Conservation (phyloP, 2,329 filamentous ascomycete genomes). For the Aspergillus amoenus region DNA sequence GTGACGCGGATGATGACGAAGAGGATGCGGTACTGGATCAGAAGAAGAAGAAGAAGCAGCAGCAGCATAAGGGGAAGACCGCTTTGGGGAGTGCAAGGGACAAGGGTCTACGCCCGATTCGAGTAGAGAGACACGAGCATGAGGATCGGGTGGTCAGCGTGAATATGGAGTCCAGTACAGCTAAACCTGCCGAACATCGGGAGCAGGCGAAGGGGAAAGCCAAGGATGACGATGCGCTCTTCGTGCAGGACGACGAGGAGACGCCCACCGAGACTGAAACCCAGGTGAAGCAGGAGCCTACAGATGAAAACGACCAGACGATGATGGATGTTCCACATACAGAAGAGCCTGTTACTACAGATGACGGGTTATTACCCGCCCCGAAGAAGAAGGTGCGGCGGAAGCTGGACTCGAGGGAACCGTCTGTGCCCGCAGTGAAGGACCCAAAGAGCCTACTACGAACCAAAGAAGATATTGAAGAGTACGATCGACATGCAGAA, state of each 20-base stretch:
- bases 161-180: constrained; percentile 53
- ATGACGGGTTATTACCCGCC: constrained; percentile 35
- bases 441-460: constrained; percentile 38
- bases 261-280: constrained; percentile 23
- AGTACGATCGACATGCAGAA: constrained; percentile 42
- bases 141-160: constrained; percentile 54
- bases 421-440: constrained; percentile 16
- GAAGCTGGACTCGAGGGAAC: constrained; percentile 27
- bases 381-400: constrained; percentile 37
- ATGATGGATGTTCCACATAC: constrained; percentile 35
- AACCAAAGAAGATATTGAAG: constrained; percentile 42
- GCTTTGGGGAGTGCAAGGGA: constrained; percentile 11
- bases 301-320: constrained; percentile 46
- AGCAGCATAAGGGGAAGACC: constrained; percentile 22
- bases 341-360: constrained; percentile 24
- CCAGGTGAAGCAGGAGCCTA: constrained; percentile 55
- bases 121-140: constrained; percentile 57
- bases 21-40: constrained; percentile 20
- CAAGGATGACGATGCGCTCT: constrained; percentile 26
- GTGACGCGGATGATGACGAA: constrained; percentile 50
- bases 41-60: constrained; percentile 33
- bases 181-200: constrained; percentile 43
- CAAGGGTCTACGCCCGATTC: constrained; percentile 50
- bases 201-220: constrained; percentile 32
- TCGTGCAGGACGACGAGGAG: constrained; percentile 20